Conservation (phyloP, 1,284 basidiomycete species). For the Cystobasidiaceae sp. region DNA sequence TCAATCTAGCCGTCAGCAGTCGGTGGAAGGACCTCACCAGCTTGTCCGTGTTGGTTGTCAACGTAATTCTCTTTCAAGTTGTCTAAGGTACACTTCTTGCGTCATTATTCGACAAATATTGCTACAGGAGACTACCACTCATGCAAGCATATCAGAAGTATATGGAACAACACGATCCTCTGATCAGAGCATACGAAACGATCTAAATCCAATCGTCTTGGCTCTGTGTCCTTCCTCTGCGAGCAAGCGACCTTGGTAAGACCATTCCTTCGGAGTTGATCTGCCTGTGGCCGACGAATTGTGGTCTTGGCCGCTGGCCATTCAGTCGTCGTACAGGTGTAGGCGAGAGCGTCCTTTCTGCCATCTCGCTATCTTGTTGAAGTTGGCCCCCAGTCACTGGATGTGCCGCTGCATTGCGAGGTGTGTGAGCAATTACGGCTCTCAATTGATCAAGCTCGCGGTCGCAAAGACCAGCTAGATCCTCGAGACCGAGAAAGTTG, state of each 20-base stretch:
- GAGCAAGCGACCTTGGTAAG: neutral
- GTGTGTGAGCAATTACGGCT: neutral
- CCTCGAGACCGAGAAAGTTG: slow-evolving; percentile 14
- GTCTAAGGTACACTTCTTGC: too few relatives aligned
- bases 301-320: neutral
- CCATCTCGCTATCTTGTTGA: neutral
- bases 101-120: too few relatives aligned
- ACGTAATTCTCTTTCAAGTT: too few relatives aligned
- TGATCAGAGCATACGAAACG: too few relatives aligned
- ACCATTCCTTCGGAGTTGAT: slow-evolving; percentile 10
- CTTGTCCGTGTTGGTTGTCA: too few relatives aligned
- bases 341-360: neutral
- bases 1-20: too few relatives aligned
- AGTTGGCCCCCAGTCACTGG: neutral
- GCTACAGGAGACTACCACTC: too few relatives aligned
- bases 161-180: too few relatives aligned
- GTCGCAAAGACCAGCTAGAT: slow-evolving; percentile 1
- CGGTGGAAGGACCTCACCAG: too few relatives aligned
- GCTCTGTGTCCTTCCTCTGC: neutral
- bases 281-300: slow-evolving; percentile 1
- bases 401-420: slow-evolving; percentile 1
- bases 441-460: neutral
- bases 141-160: too few relatives aligned
- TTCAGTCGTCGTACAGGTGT: neutral
- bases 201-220: slow-evolving; percentile 4